These are phyloP conservation scores for Graphilbum ipis-grandicollis DNA, from an alignment of 2,329 filamentous ascomycete genomes.

Conservation along the genomic window DNA sequence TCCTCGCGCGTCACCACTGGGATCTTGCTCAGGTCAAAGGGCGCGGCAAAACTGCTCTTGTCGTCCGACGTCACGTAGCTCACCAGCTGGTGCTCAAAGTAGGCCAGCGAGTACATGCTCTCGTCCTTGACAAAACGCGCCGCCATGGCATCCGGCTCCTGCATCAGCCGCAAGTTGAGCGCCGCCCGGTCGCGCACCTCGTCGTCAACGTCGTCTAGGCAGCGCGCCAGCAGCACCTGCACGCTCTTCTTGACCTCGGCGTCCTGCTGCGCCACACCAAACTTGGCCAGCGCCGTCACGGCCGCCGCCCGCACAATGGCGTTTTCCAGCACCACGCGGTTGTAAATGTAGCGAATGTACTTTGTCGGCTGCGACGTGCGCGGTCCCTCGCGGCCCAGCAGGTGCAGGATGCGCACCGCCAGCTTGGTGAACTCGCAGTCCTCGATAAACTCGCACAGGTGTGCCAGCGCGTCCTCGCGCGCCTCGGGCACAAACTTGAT, in stretches of 20 bases:
- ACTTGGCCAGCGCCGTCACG: slow-evolving; percentile 90
- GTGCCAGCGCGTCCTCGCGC: slow-evolving; percentile 67
- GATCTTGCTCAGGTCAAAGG: slow-evolving; percentile 83
- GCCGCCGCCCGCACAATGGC: slow-evolving; percentile 88
- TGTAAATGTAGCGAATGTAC: slow-evolving; percentile 99
- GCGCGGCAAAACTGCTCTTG: slow-evolving; percentile 63
- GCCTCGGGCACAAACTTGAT: slow-evolving; percentile 96
- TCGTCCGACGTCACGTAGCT: slow-evolving; percentile 93
- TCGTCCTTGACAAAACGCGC: slow-evolving; percentile 87
- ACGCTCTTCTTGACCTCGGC: slow-evolving; percentile 94
- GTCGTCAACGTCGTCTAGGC: slow-evolving; percentile 91
- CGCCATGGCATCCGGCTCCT: slow-evolving; percentile 75
- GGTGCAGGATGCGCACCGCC: slow-evolving; percentile 83
- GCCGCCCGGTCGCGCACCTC: slow-evolving; percentile 93
- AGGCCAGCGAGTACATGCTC: slow-evolving; percentile 85
- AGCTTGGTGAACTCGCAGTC: slow-evolving; percentile 99
- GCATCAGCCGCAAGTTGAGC: slow-evolving; percentile 81
- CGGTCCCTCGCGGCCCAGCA: slow-evolving; percentile 85
- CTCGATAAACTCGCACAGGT: slow-evolving; percentile 97
- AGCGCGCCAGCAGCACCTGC: slow-evolving; percentile 77
- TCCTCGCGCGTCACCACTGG: slow-evolving; percentile 91
- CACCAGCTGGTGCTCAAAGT: slow-evolving; percentile 92
- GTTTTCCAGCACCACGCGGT: slow-evolving; percentile 92
- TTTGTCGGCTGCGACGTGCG: slow-evolving; percentile 93
- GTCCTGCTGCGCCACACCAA: slow-evolving; percentile 91